phyloP scores from a whole-genome alignment of 352 stramenopile genomes.

The Phytophthora idaei region DNA sequence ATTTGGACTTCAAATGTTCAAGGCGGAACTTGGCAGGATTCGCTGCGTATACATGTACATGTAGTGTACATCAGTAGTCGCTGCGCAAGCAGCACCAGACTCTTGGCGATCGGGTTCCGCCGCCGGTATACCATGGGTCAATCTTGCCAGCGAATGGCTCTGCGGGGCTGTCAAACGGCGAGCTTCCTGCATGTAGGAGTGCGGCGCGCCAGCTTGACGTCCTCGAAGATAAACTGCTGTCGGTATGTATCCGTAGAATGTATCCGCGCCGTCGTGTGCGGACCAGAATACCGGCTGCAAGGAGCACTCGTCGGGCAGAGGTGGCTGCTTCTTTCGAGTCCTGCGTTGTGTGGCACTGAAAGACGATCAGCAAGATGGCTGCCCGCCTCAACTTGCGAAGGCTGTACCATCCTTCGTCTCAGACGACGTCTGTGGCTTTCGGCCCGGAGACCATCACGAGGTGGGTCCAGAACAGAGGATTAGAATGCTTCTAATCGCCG shows the following conservation, averaged over 20 bases:
- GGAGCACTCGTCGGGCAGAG: not conserved
- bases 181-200: slow-evolving; percentile 17
- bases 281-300: slow-evolving; percentile 16
- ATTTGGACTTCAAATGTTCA: not conserved
- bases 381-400: slow-evolving; percentile 11
- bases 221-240: slow-evolving; percentile 17
- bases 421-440: not conserved
- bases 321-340: slow-evolving; percentile 10
- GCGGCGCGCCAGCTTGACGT: not conserved
- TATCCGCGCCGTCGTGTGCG: not conserved
- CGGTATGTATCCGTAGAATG: slow-evolving; percentile 23
- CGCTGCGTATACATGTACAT: not conserved
- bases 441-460: slow-evolving; percentile 10
- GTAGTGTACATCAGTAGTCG: slow-evolving; percentile 2
- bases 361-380: slow-evolving; percentile 9
- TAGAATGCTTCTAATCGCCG: not conserved
- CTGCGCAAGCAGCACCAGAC: not conserved
- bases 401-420: not conserved
- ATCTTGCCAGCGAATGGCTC: slow-evolving; percentile 10
- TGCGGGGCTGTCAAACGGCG: slow-evolving; percentile 23
- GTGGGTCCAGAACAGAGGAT: slow-evolving; percentile 17
- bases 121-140: not conserved
- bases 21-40: not conserved
- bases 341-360: slow-evolving; percentile 9
- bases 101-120: not conserved